Conservation (phyloP, 2,329 filamentous ascomycete genomes). For the Pezicula rhizophila region DNA sequence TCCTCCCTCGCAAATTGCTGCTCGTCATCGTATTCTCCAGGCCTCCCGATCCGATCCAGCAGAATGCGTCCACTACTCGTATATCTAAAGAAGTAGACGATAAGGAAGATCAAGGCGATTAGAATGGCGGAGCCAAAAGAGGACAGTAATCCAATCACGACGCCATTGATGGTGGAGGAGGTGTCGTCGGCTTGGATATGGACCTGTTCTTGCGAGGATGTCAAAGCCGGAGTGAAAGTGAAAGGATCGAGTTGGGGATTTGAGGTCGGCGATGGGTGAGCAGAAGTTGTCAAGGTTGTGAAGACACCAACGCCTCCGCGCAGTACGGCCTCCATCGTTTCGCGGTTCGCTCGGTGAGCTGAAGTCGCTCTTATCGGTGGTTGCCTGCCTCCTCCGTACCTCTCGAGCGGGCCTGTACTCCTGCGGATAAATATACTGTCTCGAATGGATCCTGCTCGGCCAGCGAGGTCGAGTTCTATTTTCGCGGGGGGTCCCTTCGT, state of each 20-base stretch:
- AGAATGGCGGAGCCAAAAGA: slow-evolving; percentile 88
- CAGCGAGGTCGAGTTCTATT: background rate
- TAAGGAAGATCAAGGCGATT: slow-evolving; percentile 69
- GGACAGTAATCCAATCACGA: slow-evolving; percentile 90
- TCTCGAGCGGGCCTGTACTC: background rate
- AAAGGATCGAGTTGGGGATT: background rate
- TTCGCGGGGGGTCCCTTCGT: background rate
- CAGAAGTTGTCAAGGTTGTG: slow-evolving; percentile 14
- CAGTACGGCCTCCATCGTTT: slow-evolving; percentile 16
- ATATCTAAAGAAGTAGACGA: slow-evolving; percentile 92
- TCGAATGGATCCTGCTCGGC: slow-evolving; percentile 1
- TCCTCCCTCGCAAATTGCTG: slow-evolving; percentile 91
- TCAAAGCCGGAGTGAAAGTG: background rate
- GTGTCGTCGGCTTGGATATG: slow-evolving; percentile 13
- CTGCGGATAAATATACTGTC: background rate
- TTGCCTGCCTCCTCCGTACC: background rate
- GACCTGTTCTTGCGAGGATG: background rate
- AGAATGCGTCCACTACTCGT: slow-evolving; percentile 84
- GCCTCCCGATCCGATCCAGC: slow-evolving; percentile 84
- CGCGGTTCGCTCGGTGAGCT: background rate
- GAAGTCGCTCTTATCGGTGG: slow-evolving; percentile 8
- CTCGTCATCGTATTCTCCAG: slow-evolving; percentile 96
- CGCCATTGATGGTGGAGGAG: slow-evolving; percentile 57
- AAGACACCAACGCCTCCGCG: slow-evolving; percentile 16
- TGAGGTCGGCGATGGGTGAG: background rate